These are phyloP conservation scores for Jackrogersella minutella DNA, from an alignment of 495 filamentous ascomycete genomes.

Conservation along the genomic window DNA sequence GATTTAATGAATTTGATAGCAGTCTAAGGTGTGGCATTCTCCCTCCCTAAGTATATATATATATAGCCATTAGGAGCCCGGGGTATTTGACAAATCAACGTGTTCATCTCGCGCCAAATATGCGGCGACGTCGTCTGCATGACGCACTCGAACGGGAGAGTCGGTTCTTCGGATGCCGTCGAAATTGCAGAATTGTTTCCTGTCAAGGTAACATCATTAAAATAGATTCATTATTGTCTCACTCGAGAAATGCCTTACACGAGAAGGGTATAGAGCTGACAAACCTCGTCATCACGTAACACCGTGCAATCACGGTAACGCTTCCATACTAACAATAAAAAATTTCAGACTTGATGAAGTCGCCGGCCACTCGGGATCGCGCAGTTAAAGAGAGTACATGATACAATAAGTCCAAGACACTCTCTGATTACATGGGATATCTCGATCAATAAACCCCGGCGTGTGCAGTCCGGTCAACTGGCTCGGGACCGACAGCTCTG, in stretches of 20 bases:
- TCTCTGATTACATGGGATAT: neutral
- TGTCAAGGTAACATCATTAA: neutral
- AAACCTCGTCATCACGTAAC: neutral
- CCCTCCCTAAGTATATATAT: neutral
- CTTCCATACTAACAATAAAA: neutral
- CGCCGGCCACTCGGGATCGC: neutral
- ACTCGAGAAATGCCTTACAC: neutral
- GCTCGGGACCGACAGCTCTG: neutral
- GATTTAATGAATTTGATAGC: neutral
- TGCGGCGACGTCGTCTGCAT: neutral
- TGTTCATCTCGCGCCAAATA: neutral
- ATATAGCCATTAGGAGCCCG: too few species aligned
- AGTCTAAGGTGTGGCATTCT: neutral
- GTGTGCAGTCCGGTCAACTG: neutral
- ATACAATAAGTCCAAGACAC: neutral
- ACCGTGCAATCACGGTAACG: neutral
- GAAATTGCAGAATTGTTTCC: constrained; percentile 8
- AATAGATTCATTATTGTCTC: neutral
- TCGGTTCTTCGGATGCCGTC: constrained; percentile 23
- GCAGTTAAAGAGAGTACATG: neutral
- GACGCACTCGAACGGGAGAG: constrained; percentile 14
- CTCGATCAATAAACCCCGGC: neutral
- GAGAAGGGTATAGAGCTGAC: neutral
- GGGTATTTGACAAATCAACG: constrained; percentile 8
- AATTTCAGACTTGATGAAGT: neutral